Evolutionary conservation across 2,329 filamentous ascomycete species (phyloP), one percentile per base, ranked within the genome.

Genomic region (Zarea fungicola): DNA sequence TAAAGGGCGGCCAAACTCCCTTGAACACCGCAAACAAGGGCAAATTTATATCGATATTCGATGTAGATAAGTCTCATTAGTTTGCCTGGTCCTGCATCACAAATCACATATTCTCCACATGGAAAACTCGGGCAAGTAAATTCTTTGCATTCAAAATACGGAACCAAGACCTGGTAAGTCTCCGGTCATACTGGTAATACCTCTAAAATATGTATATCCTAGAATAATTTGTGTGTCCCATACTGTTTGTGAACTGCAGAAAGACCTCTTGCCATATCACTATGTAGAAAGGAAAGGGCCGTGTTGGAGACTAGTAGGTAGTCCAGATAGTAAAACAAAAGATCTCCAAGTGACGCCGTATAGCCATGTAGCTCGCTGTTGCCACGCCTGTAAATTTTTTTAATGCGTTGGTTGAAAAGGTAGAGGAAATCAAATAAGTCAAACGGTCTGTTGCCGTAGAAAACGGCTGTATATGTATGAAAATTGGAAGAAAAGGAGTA

Each of bases 161-260:
- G n/a, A n/a, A n/a, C n/a, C n/a, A n/a, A n/a, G n/a, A n/a, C n/a
- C n/a, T n/a, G n/a, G n/a, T n/a, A n/a, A n/a, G n/a, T n/a, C n/a
- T n/a, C n/a, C n/a, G n/a, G n/a, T n/a, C n/a, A n/a, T n/a, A n/a
- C n/a, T n/a, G n/a, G n/a, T n/a, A n/a, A n/a, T n/a, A n/a, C n/a
- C n/a, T n/a, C n/a, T n/a, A n/a, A n/a, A n/a, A n/a, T n/a, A n/a
- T n/a, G n/a, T n/a, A n/a, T n/a, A n/a, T n/a, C n/a, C n/a, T n/a
- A n/a, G n/a, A n/a, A n/a, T n/a, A n/a, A n/a, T n/a, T n/a, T n/a
- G n/a, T n/a, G n/a, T n/a, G n/a, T 32, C 19, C 34, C 28, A 32
- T 40, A 26, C 35, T 47, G n/a, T 40, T 47, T n/a, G n/a, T 40
- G 40, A 22, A 47, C n/a, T 32, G 19, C 26, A n/a, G 5, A 40